Evolutionary conservation across 2,329 filamentous ascomycete genomes (phyloP), one percentile per base, ranked within the genome.

Genomic region (Hypomyces perniciosus): DNA sequence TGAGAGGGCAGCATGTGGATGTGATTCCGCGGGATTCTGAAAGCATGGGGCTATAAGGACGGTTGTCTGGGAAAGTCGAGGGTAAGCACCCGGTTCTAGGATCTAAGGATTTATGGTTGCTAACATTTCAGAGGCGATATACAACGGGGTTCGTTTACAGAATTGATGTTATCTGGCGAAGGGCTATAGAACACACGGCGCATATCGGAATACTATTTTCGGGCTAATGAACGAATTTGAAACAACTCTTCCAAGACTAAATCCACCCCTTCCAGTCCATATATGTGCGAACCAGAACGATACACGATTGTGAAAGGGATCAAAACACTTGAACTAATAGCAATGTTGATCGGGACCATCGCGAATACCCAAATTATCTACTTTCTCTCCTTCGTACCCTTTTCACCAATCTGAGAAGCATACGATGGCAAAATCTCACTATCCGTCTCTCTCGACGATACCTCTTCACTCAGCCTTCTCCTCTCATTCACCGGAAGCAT

Each of bases 1-100:
- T 61, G 30, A 48, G 46, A 47, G 37, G 26, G 7, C 9, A 8
- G 26, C 20, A n/a, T 2, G 13, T 9, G 13, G 8, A 20, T 37
- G 27, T 8, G 10, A 10, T 8, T 34, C 33, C 38, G 8, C 12
- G 2, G 27, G 26, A 33, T 28, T n/a, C 12, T 27, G 20, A 35
- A 29, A 26, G 12, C 20, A n/a, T 5, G 31, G 28, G 29, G 26
- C 31, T 35, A 27, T n/a, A n/a, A 29, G 27, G 12, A 40, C 8
- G n/a, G 37, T 12, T 40, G 28, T 34, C 5, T 38, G 45, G 13
- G 34, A 39, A 20, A 20, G 20, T 20, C 20, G 20, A 20, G 20
- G 20, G 20, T 20, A 20, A 20, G 20, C 20, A 20, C 20, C 20
- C 20, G 2, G 20, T 20, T 20, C 20, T 20, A 20, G 20, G 20